Conservation (phyloP, 2,329 filamentous ascomycete species). For the Cladosporium sp. region DNA sequence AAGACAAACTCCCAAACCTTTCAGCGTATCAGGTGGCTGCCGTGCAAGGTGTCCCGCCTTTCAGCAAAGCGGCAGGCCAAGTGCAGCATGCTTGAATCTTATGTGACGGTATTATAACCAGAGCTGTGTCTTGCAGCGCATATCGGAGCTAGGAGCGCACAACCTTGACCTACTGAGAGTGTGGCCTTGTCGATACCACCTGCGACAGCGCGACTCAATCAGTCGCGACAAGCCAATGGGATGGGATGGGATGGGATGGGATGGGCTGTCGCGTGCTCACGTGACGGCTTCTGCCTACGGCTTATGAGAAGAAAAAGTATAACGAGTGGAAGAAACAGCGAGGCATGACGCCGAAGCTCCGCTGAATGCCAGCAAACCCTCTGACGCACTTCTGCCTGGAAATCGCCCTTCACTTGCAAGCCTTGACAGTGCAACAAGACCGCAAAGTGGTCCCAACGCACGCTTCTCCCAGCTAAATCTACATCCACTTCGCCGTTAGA, state of each 20-base stretch:
- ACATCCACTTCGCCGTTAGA: constrained; percentile 6
- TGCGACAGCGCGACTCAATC: too few relatives aligned
- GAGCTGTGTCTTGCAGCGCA: background rate
- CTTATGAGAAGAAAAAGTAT: background rate
- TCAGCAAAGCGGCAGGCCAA: too few relatives aligned
- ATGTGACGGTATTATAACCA: background rate
- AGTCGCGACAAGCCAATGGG: too few relatives aligned
- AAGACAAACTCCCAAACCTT: too few relatives aligned
- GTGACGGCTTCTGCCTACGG: background rate
- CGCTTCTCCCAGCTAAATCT: background rate
- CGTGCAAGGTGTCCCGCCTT: too few relatives aligned
- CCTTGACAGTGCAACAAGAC: background rate
- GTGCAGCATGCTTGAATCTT: background rate
- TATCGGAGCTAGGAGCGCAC: too few relatives aligned
- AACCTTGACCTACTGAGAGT: too few relatives aligned
- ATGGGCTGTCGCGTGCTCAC: background rate
- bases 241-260: too few relatives aligned
- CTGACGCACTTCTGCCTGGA: background rate
- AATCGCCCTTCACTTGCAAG: background rate
- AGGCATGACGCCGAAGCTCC: background rate
- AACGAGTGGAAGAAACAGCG: background rate
- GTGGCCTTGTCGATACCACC: too few relatives aligned
- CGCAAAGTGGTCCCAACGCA: background rate
- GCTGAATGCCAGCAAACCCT: background rate
- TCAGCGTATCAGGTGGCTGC: too few relatives aligned